Evolutionary conservation across 192 early-diverging fungal species (phyloP), one percentile per base, ranked within the genome.

Genomic region (Gonapodya sp.): DNA sequence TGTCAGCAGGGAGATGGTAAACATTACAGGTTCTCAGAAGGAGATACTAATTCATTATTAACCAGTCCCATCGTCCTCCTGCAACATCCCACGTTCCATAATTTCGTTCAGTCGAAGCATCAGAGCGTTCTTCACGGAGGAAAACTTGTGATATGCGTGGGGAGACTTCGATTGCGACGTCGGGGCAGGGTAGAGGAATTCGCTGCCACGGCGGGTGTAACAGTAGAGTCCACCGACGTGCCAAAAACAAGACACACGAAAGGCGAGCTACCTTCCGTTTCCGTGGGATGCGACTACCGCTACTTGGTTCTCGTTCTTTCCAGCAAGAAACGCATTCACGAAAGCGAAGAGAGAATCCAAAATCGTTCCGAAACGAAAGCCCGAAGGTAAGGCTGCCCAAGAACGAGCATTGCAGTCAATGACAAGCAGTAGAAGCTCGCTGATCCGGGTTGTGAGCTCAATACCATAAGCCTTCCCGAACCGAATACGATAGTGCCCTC

Each of bases 271-370:
- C 80, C 86, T 87, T 36, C 78, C 34, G 36, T 85, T 35, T 34
- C 36, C 34, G 79, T 83, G 83, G 35, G 84, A 78, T 0, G 94
- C 96, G 18, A 98, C 91, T 0, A 96, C 92, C 0, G 92, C 94
- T n/a, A 98, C 86, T 78, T 89, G 86, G 82, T 96, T 97, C 80
- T 97, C 94, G 73, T 94, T 92, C 36, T 94, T 93, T 31, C 96
- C 88, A 18, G 95, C 94, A 80, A 98, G 84, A 84, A 96, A 95
- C 1, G 96, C 97, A 84, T 98, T 97, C 77, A 98, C 89, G 79
- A 97, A 96, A 2, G 95, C 87, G 33, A 96, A 80, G 36, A 93
- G 87, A 79, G 96, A 94, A 75, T 93, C 89, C 18, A 97, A 64
- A 8, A 64, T 24, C 8, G 8, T 64, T 64, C 24, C 8, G 24